A percentile compares a stretch with the other conserved stretches of the same genome.
Evolutionary conservation across 192 early-diverging fungal species (phyloP).

Genomic region (Cladochytrium replicatum): DNA sequence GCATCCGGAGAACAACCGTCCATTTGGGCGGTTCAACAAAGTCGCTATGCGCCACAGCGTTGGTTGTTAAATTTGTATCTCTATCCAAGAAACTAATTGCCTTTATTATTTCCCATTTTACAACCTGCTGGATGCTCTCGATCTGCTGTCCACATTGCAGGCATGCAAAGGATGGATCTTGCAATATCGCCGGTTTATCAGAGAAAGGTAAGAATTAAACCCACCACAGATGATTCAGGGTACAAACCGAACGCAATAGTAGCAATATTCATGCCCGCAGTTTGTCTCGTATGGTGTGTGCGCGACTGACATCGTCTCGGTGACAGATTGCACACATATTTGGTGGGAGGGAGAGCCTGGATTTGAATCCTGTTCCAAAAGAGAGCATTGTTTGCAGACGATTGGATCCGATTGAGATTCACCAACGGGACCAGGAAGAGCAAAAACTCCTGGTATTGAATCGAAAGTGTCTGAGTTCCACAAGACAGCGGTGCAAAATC

Average conservation of each 20-base stretch:
- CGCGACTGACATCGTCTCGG: conserved; percentile 22
- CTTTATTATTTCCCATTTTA: no score
- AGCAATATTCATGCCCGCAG: conserved; percentile 84
- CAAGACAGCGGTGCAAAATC: conserved; percentile 4
- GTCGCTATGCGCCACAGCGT: no score
- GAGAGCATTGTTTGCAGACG: conserved; percentile 18
- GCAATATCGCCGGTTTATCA: conserved; percentile 45
- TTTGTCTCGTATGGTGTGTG: conserved; percentile 69
- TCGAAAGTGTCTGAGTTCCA: neutral
- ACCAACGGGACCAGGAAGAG: conserved; percentile 76
- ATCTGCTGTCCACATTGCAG: conserved; percentile 66
- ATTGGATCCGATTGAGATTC: conserved; percentile 49
- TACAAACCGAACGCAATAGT: conserved; percentile 76
- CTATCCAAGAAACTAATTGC: no score
- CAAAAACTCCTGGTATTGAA: conserved; percentile 62
- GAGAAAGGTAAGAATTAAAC: neutral
- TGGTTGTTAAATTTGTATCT: no score
- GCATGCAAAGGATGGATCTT: conserved; percentile 63
- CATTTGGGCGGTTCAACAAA: no score
- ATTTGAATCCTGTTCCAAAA: conserved; percentile 35
- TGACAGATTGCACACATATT: conserved; percentile 74
- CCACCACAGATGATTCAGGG: neutral
- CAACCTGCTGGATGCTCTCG: no score
- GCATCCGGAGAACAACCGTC: no score
- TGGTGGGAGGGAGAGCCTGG: conserved; percentile 45